Conservation (phyloP, 148 eudicot species). For the Rhododendron ovatum region DNA sequence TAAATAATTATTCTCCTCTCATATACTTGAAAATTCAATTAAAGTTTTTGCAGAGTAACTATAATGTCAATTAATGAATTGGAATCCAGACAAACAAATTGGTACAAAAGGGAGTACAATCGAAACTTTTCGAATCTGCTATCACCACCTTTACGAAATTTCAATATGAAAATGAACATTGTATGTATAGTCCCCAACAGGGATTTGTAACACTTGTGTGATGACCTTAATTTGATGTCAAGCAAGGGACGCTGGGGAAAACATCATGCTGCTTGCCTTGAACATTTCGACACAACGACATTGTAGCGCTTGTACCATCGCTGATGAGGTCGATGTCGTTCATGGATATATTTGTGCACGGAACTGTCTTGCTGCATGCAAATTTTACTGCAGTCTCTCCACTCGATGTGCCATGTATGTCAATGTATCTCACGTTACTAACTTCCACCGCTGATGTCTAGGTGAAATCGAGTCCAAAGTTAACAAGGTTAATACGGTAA, state of each 20-base stretch:
- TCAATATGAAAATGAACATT: neutral
- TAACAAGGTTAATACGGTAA: neutral
- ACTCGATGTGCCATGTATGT: constrained; percentile 11
- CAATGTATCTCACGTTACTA: constrained; percentile 13
- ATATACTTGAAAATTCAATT: no score
- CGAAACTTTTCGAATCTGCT: no score
- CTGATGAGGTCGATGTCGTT: constrained; percentile 12
- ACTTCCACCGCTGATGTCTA: constrained; percentile 23
- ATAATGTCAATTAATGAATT: no score
- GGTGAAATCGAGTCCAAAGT: neutral
- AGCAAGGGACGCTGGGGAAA: constrained; percentile 12
- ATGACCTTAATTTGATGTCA: neutral
- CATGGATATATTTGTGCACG: constrained; percentile 21
- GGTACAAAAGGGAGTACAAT: no score
- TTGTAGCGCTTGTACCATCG: neutral
- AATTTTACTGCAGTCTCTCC: constrained; percentile 13
- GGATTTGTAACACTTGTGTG: neutral
- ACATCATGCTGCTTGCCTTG: neutral
- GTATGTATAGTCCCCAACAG: neutral
- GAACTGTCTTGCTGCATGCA: constrained; percentile 20
- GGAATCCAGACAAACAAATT: no score
- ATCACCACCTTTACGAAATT: no score
- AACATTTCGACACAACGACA: constrained; percentile 1
- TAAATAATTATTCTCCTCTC: no score
- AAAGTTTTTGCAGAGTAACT: no score